Evolutionary conservation across 495 filamentous ascomycete genomes (phyloP).

Genomic region (Terfezia boudieri): DNA sequence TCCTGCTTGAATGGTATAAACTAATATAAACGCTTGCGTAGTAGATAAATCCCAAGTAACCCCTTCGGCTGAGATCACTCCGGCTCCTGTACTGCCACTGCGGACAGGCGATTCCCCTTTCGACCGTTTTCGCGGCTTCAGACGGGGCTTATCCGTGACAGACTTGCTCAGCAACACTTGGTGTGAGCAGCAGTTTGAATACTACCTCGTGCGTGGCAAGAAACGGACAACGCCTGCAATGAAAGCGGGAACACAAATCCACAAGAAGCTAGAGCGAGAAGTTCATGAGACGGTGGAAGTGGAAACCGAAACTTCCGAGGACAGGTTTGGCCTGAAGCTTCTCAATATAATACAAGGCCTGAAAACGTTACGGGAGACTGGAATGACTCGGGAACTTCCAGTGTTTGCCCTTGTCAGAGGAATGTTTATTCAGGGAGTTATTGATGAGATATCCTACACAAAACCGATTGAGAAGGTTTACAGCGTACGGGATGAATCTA

Average conservation of each 20-base stretch:
- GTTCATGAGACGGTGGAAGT: constrained; percentile 56
- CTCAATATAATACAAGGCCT: constrained; percentile 89
- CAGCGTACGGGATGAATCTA: constrained; percentile 35
- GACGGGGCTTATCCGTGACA: constrained; percentile 67
- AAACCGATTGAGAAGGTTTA: constrained; percentile 35
- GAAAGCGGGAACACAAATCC: constrained; percentile 54
- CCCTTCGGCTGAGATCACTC: too few species aligned
- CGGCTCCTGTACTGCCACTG: neutral
- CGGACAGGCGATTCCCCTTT: constrained; percentile 27
- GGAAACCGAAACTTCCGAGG: constrained; percentile 51
- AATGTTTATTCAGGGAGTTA: constrained; percentile 65
- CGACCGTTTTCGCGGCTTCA: constrained; percentile 58
- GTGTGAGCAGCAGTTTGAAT: constrained; percentile 92
- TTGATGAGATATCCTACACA: constrained; percentile 63
- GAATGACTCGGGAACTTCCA: constrained; percentile 71
- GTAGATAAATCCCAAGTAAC: too few species aligned
- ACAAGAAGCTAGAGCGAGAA: constrained; percentile 66
- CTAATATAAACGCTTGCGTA: too few species aligned
- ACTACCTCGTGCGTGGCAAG: constrained; percentile 48
- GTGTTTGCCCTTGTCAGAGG: constrained; percentile 81
- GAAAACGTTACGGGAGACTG: constrained; percentile 48
- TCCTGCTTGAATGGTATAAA: too few species aligned
- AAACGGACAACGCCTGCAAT: constrained; percentile 59
- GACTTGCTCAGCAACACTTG: constrained; percentile 75
- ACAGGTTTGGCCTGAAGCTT: constrained; percentile 56